A percentile compares a stretch with the other conserved stretches of the same genome.
Conservation (phyloP, 2,329 filamentous ascomycete species). For the Alternaria consortialis region DNA sequence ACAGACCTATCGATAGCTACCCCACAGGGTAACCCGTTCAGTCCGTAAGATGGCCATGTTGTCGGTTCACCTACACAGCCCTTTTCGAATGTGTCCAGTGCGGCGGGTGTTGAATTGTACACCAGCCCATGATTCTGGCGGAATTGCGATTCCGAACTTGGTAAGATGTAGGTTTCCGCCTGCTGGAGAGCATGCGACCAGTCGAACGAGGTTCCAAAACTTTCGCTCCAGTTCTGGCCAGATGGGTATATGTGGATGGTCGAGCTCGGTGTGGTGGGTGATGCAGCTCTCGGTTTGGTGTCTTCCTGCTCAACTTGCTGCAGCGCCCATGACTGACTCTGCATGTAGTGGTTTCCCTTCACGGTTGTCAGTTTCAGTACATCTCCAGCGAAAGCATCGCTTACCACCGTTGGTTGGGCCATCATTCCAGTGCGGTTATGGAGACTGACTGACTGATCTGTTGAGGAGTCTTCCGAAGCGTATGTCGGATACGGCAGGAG, state of each 20-base stretch:
- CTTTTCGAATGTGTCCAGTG: slow-evolving; percentile 17
- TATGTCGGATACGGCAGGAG: slow-evolving; percentile 10
- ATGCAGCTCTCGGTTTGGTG: not conserved
- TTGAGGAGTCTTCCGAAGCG: slow-evolving; percentile 3
- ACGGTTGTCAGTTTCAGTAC: slow-evolving; percentile 8
- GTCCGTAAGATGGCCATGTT: slow-evolving; percentile 8
- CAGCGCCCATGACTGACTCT: slow-evolving; percentile 16
- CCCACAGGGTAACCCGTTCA: slow-evolving; percentile 3
- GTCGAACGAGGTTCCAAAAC: not conserved
- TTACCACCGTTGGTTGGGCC: slow-evolving; percentile 26
- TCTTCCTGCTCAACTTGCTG: slow-evolving; percentile 14
- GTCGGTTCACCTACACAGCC: not conserved
- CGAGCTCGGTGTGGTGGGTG: not conserved
- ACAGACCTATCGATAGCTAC: slow-evolving; percentile 14
- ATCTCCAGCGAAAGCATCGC: not conserved
- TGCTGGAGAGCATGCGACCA: slow-evolving; percentile 10
- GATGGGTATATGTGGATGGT: not conserved
- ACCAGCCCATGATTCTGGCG: slow-evolving; percentile 14
- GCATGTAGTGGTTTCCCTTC: slow-evolving; percentile 21
- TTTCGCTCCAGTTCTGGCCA: slow-evolving; percentile 7
- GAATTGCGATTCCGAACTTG: slow-evolving; percentile 13
- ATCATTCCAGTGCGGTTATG: slow-evolving; percentile 19
- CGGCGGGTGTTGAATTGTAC: slow-evolving; percentile 10
- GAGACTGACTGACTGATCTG: not conserved
- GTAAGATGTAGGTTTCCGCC: slow-evolving; percentile 18